These are phyloP conservation scores for Persicaria tinctoria DNA, from an alignment of 148 eudicot genomes.

Conservation along the genomic window DNA sequence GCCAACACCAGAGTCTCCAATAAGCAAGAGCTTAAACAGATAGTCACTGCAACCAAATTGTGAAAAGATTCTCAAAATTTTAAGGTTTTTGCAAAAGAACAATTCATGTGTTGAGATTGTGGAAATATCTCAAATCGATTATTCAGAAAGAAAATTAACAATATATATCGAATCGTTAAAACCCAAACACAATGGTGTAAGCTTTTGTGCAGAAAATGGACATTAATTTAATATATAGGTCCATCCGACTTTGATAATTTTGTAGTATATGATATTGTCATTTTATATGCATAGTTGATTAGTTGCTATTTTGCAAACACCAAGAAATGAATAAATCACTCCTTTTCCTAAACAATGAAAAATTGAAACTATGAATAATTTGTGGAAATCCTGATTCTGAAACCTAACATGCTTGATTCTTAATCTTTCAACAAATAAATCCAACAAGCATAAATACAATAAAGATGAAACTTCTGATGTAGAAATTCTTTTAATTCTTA, in stretches of 20 bases:
- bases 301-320: too few relatives aligned
- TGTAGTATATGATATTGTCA: too few relatives aligned
- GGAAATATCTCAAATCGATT: not conserved
- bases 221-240: too few relatives aligned
- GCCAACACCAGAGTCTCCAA: constrained; percentile 19
- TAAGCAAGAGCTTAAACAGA: constrained; percentile 17
- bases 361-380: too few relatives aligned
- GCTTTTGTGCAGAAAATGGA: too few relatives aligned
- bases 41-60: constrained; percentile 8
- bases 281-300: too few relatives aligned
- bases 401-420: not conserved
- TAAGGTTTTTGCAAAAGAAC: not conserved
- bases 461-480: not conserved
- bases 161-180: too few relatives aligned
- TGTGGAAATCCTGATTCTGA: not conserved
- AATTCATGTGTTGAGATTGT: not conserved
- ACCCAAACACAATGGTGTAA: too few relatives aligned
- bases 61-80: not conserved
- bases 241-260: too few relatives aligned
- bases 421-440: not conserved
- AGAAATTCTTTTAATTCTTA: not conserved
- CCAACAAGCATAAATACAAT: not conserved
- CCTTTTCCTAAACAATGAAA: too few relatives aligned
- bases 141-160: not conserved
- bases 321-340: too few relatives aligned